These are phyloP conservation scores for Crithidia thermophila DNA, from an alignment of 208 protist species.

Conservation along the genomic window DNA sequence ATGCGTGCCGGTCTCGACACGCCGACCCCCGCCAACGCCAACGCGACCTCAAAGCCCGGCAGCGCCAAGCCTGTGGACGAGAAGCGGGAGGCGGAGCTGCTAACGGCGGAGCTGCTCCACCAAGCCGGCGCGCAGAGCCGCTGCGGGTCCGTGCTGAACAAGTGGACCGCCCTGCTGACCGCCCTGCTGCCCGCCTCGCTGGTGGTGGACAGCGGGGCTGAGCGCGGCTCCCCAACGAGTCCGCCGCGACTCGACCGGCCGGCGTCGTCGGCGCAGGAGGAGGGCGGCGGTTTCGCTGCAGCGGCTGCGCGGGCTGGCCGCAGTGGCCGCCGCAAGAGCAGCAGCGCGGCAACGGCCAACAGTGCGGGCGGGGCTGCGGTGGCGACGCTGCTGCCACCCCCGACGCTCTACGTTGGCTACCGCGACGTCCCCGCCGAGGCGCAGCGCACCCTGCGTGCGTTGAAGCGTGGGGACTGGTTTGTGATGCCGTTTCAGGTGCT, in stretches of 20 bases:
- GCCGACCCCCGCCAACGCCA: not conserved
- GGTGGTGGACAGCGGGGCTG: conserved; percentile 10
- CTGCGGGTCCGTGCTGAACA: conserved; percentile 26
- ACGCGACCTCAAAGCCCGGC: not conserved
- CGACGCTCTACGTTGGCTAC: conserved; percentile 67
- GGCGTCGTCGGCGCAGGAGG: not conserved
- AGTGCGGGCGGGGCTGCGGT: not conserved
- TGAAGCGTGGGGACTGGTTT: conserved; percentile 58
- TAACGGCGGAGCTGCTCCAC: not conserved
- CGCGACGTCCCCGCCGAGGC: conserved; percentile 61
- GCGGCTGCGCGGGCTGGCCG: not conserved
- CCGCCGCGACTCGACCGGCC: not conserved
- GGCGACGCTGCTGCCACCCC: conserved; percentile 30
- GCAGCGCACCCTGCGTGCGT: conserved; percentile 42
- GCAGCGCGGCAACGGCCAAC: not conserved
- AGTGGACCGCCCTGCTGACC: conserved; percentile 38
- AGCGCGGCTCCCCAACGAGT: not conserved
- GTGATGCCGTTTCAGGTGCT: conserved; percentile 69
- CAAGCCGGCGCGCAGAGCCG: conserved; percentile 4
- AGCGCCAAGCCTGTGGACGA: not conserved
- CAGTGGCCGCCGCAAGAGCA: conserved; percentile 17
- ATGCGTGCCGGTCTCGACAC: conserved; percentile 34
- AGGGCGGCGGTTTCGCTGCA: not conserved
- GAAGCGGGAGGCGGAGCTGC: not conserved
- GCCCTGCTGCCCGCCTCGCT: conserved; percentile 28